phyloP scores from a whole-genome alignment of 2,329 filamentous ascomycete species.

The Chaetomium sp. region DNA sequence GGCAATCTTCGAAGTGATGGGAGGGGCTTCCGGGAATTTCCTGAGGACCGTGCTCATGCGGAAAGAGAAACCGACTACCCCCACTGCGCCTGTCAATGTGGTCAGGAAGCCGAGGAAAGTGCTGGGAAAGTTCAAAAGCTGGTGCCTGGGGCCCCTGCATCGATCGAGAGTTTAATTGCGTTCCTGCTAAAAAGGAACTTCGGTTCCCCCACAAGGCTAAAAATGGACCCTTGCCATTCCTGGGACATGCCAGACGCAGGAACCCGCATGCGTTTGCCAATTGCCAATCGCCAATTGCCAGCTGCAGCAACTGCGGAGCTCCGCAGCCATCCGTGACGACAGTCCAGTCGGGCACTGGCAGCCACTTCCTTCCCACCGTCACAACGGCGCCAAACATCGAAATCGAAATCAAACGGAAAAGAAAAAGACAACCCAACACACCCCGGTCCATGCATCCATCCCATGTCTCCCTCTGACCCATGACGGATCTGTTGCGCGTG shows the following conservation, averaged over 20 bases:
- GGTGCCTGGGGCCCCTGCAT: constrained; percentile 17
- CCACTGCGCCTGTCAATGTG: too few relatives aligned
- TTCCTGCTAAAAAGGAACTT: background rate
- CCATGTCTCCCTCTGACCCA: constrained; percentile 43
- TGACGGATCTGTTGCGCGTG: constrained; percentile 84
- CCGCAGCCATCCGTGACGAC: background rate
- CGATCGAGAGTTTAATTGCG: constrained; percentile 24
- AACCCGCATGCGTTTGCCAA: constrained; percentile 1
- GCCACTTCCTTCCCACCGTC: background rate
- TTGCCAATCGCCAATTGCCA: background rate
- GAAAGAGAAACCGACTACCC: background rate
- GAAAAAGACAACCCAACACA: background rate
- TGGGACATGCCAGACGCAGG: background rate
- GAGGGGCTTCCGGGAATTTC: background rate
- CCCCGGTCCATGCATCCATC: constrained; percentile 24
- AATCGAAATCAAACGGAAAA: background rate
- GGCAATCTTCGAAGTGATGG: background rate
- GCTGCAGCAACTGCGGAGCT: background rate
- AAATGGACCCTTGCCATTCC: constrained; percentile 10
- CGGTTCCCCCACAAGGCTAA: constrained; percentile 15
- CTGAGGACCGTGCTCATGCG: background rate
- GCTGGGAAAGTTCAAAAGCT: background rate
- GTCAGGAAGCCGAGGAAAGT: background rate
- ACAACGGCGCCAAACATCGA: background rate
- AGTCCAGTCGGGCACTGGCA: too few relatives aligned